A percentile compares a stretch with the other conserved stretches of the same genome.
phyloP scores from a whole-genome alignment of 2,329 filamentous ascomycete genomes.

The Fusarium sp. region DNA sequence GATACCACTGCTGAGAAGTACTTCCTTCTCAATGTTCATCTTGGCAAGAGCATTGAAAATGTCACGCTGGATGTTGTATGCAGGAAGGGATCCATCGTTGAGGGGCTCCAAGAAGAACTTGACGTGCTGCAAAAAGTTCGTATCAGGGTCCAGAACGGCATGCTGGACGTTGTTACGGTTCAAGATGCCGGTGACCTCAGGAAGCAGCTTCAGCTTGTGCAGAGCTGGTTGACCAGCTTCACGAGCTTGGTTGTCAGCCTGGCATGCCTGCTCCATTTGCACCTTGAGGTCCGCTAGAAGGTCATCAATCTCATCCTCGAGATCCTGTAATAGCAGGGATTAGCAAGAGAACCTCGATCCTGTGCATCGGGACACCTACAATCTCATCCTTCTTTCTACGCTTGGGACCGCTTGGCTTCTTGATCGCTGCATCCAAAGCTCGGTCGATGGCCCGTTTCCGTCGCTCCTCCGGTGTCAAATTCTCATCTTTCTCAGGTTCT shows the following conservation, averaged over 20 bases:
- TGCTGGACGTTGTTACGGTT: constrained; percentile 90
- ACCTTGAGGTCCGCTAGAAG: constrained; percentile 89
- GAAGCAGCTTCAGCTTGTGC: constrained; percentile 93
- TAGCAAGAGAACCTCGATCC: constrained; percentile 23
- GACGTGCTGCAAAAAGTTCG: constrained; percentile 93
- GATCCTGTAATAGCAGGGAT: constrained; percentile 69
- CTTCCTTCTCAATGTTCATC: constrained; percentile 91
- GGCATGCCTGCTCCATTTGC: constrained; percentile 90
- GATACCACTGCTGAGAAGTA: constrained; percentile 89
- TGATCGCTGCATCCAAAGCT: constrained; percentile 89
- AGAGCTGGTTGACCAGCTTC: constrained; percentile 83
- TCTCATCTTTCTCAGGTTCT: constrained; percentile 79
- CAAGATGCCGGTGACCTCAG: constrained; percentile 87
- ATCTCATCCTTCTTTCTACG: constrained; percentile 89
- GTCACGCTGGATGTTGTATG: constrained; percentile 97
- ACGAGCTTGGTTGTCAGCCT: constrained; percentile 86
- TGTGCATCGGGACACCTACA: constrained; percentile 63
- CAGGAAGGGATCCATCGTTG: constrained; percentile 91
- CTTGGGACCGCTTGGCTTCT: constrained; percentile 76
- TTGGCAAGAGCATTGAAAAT: constrained; percentile 84
- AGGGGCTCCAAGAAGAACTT: constrained; percentile 98
- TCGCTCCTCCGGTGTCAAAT: constrained; percentile 85
- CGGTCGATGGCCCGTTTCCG: constrained; percentile 86
- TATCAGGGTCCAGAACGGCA: constrained; percentile 91
- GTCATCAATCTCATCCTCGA: constrained; percentile 90